A percentile compares a stretch with the other conserved stretches of the same genome.
These are phyloP conservation scores for Coniochaeta sp. DNA, from an alignment of 2,329 filamentous ascomycete species.

Conservation along the genomic window DNA sequence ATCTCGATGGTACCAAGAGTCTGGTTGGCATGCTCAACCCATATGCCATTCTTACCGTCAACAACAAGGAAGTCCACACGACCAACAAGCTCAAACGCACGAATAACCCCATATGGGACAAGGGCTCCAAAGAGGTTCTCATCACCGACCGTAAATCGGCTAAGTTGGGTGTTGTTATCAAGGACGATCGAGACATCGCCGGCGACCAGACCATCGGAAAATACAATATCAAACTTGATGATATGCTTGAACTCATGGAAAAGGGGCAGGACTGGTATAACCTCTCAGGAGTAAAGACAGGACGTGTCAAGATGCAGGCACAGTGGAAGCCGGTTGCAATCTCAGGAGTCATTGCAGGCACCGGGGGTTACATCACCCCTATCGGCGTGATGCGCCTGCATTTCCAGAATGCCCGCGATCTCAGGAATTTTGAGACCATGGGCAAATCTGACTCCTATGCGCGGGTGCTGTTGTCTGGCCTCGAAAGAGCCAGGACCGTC, in stretches of 20 bases:
- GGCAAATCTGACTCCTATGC: slow-evolving; percentile 97
- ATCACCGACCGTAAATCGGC: slow-evolving; percentile 90
- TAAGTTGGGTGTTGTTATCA: slow-evolving; percentile 85
- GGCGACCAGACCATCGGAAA: slow-evolving; percentile 80
- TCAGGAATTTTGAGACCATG: slow-evolving; percentile 89
- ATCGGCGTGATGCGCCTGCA: slow-evolving; percentile 94
- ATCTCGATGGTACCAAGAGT: slow-evolving; percentile 87
- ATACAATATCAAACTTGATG: slow-evolving; percentile 92
- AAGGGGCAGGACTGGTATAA: slow-evolving; percentile 98
- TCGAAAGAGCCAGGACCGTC: slow-evolving; percentile 86
- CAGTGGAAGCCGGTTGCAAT: slow-evolving; percentile 95
- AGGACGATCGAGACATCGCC: slow-evolving; percentile 84
- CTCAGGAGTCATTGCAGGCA: slow-evolving; percentile 66
- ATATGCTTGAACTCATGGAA: slow-evolving; percentile 82
- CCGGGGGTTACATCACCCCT: slow-evolving; percentile 84
- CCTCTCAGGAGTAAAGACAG: slow-evolving; percentile 69
- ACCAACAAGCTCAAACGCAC: slow-evolving; percentile 93
- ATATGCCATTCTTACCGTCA: slow-evolving; percentile 81
- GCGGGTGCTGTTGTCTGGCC: slow-evolving; percentile 78
- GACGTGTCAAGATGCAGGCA: slow-evolving; percentile 81
- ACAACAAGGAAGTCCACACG: slow-evolving; percentile 82
- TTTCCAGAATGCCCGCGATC: slow-evolving; percentile 72
- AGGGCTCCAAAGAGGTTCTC: slow-evolving; percentile 87
- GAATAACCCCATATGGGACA: slow-evolving; percentile 94
- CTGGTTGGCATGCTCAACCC: slow-evolving; percentile 86